These are phyloP conservation scores for Chlorella sp. DNA, from an alignment of 139 green algal species.

Conservation along the genomic window DNA sequence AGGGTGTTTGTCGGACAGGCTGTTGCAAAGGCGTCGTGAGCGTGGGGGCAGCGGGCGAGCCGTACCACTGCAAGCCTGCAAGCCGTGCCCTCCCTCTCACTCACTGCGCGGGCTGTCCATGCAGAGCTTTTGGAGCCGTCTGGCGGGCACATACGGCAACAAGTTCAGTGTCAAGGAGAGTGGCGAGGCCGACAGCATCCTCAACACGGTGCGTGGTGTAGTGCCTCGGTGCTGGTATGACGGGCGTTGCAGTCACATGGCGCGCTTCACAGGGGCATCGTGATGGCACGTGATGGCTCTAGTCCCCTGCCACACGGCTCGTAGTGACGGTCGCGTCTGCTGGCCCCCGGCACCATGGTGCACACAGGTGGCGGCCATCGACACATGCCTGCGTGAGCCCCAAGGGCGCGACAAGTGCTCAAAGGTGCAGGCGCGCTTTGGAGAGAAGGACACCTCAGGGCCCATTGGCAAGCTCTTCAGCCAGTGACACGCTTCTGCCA, in stretches of 20 bases:
- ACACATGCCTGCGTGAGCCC: conserved; percentile 68
- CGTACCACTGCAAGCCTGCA: no score
- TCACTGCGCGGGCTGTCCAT: no score
- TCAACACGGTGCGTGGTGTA: conserved; percentile 78
- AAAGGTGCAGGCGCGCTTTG: conserved; percentile 27
- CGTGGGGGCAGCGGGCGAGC: no score
- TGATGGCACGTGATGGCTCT: not conserved
- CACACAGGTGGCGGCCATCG: conserved; percentile 65
- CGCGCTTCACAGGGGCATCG: not conserved
- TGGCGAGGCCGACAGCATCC: conserved; percentile 75
- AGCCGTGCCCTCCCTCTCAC: no score
- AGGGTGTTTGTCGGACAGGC: not conserved
- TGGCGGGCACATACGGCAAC: conserved; percentile 91
- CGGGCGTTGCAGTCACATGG: no score
- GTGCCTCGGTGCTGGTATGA: no score
- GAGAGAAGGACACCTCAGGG: conserved; percentile 15
- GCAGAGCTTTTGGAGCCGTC: conserved; percentile 45
- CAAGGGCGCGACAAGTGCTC: conserved; percentile 59
- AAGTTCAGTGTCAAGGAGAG: conserved; percentile 94
- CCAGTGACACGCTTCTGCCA: conserved; percentile 1
- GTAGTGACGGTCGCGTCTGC: conserved; percentile 1
- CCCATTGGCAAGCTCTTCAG: conserved; percentile 7
- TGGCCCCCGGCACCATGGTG: no score
- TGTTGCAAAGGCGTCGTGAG: no score
- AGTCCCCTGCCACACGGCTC: not conserved